Evolutionary conservation across 2,329 filamentous ascomycete species (phyloP).

Genomic region (Albifimbria verrucaria): DNA sequence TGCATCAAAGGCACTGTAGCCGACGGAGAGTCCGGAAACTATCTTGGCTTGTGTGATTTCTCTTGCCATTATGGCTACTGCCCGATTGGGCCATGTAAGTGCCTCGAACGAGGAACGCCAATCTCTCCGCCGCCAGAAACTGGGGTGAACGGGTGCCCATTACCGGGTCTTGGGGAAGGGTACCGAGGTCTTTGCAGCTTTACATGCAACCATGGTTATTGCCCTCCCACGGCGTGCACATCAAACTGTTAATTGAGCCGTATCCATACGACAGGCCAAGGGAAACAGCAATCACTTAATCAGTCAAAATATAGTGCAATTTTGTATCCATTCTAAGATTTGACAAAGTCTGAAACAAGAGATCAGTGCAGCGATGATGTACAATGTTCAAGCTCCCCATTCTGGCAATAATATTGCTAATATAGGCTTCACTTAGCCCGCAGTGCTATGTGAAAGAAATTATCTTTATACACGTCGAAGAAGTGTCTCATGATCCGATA

Average conservation of each 20-base stretch:
- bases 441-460: too few relatives aligned
- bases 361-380: too few relatives aligned
- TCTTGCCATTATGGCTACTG: slow-evolving; percentile 28
- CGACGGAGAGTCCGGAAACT: slow-evolving; percentile 26
- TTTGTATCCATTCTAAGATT: too few relatives aligned
- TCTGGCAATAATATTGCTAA: too few relatives aligned
- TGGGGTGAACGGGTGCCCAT: slow-evolving; percentile 28
- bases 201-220: slow-evolving; percentile 44
- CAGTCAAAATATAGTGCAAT: too few relatives aligned
- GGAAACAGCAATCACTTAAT: too few relatives aligned
- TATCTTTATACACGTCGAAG: neutral
- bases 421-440: too few relatives aligned
- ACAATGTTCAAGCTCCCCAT: too few relatives aligned
- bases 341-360: too few relatives aligned
- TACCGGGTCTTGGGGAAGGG: slow-evolving; percentile 25
- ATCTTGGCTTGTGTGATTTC: slow-evolving; percentile 32
- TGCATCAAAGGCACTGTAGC: neutral
- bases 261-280: too few relatives aligned
- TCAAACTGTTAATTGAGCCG: neutral
- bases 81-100: slow-evolving; percentile 29
- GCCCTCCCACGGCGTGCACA: slow-evolving; percentile 29
- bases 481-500: neutral
- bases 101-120: slow-evolving; percentile 23
- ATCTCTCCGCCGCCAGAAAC: slow-evolving; percentile 18
- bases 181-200: slow-evolving; percentile 45